A percentile compares a stretch with the other conserved stretches of the same genome.
Conservation (phyloP, 768 basidiomycete genomes). For the Plicaturopsis crispa region DNA sequence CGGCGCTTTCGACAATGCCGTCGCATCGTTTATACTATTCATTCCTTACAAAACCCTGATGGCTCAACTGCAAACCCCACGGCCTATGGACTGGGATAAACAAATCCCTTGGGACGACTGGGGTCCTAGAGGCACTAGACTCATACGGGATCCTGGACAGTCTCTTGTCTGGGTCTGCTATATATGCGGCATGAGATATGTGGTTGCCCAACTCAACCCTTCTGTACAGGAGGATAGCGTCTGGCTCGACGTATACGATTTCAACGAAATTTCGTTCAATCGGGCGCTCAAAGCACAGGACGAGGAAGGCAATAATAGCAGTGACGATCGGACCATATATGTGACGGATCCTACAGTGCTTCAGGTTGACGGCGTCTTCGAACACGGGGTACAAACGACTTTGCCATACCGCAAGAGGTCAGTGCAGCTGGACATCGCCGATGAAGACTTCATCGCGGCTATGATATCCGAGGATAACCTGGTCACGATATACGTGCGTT, state of each 20-base stretch:
- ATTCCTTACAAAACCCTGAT: slow-evolving; percentile 32
- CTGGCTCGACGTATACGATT: slow-evolving; percentile 39
- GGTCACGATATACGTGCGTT: slow-evolving; percentile 38
- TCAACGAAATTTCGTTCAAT: slow-evolving; percentile 35
- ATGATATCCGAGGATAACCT: slow-evolving; percentile 55
- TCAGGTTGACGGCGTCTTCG: slow-evolving; percentile 28
- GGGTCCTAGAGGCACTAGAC: slow-evolving; percentile 41
- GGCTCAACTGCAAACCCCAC: slow-evolving; percentile 13
- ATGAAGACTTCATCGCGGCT: slow-evolving; percentile 16
- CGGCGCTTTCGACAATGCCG: slow-evolving; percentile 13
- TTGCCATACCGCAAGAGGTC: slow-evolving; percentile 38
- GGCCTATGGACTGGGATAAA: slow-evolving; percentile 10
- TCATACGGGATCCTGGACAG: slow-evolving; percentile 24
- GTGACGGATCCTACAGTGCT: slow-evolving; percentile 15
- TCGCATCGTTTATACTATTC: slow-evolving; percentile 31
- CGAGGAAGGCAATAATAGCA: no score
- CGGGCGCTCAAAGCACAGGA: slow-evolving; percentile 11
- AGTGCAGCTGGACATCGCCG: slow-evolving; percentile 12
- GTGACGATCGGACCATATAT: slow-evolving; percentile 10
- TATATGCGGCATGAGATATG: slow-evolving; percentile 41
- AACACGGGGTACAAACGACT: slow-evolving; percentile 30
- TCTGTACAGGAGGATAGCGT: slow-evolving; percentile 9
- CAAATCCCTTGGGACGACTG: slow-evolving; percentile 41
- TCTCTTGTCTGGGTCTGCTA: slow-evolving; percentile 51
- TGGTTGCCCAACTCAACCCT: slow-evolving; percentile 21